A percentile compares a stretch with the other conserved stretches of the same genome.
phyloP scores from a whole-genome alignment of 192 early-diverging fungal genomes.

The Gigaspora rosea region DNA sequence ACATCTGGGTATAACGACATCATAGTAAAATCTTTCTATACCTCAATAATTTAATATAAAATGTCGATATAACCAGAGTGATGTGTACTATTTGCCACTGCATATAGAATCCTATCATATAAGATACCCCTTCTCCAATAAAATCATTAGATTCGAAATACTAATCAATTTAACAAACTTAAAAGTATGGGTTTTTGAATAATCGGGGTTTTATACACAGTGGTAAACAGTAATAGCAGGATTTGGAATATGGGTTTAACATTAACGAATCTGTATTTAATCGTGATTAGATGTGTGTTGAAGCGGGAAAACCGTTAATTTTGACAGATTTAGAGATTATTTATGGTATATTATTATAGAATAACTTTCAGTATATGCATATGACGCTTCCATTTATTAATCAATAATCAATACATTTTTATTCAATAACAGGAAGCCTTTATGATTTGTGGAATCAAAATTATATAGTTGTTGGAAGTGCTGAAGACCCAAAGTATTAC shows the following conservation, averaged over 20 bases:
- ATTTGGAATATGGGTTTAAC: too few species aligned
- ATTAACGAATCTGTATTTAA: neutral
- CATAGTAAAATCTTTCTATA: too few species aligned
- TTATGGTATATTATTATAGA: constrained; percentile 3
- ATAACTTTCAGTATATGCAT: neutral
- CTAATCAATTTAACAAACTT: neutral
- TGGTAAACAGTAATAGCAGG: too few species aligned
- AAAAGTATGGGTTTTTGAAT: neutral
- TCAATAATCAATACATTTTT: neutral
- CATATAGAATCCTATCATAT: too few species aligned
- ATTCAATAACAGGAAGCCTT: constrained; percentile 13
- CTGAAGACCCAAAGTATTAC: constrained; percentile 27
- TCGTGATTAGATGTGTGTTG: constrained; percentile 23
- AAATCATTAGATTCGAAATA: too few species aligned
- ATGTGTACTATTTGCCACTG: too few species aligned
- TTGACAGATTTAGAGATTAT: constrained; percentile 21
- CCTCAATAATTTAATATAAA: too few species aligned
- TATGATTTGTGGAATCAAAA: constrained; percentile 38
- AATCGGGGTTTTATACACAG: neutral
- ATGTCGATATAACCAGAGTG: too few species aligned
- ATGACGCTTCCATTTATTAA: neutral
- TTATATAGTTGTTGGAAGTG: constrained; percentile 25
- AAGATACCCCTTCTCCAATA: too few species aligned
- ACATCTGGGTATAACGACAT: too few species aligned
- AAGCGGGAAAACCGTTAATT: constrained; percentile 23